Conservation (phyloP, 768 basidiomycete genomes). For the Trametes elegans region DNA sequence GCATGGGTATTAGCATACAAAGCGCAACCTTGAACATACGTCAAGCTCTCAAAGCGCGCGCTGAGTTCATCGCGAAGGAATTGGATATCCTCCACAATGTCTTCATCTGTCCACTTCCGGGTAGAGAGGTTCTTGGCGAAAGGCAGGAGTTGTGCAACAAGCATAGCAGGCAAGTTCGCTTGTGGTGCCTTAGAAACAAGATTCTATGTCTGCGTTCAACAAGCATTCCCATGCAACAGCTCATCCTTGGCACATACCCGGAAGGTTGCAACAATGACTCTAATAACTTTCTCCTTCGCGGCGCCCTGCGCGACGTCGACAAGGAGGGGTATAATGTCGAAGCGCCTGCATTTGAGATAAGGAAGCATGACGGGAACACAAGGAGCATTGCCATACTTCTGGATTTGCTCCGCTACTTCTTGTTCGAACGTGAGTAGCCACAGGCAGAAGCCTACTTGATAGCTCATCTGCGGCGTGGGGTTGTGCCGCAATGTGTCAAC, state of each 20-base stretch:
- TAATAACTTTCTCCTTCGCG: slow-evolving; percentile 95
- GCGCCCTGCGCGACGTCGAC: slow-evolving; percentile 83
- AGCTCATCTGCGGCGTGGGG: slow-evolving; percentile 90
- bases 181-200: slow-evolving; percentile 84
- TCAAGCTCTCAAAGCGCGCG: slow-evolving; percentile 81
- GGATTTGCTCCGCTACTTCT: slow-evolving; percentile 79
- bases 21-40: slow-evolving; percentile 48
- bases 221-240: neutral
- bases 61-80: slow-evolving; percentile 88
- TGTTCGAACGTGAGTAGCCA: slow-evolving; percentile 95
- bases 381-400: slow-evolving; percentile 63
- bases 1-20: neutral
- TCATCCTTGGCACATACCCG: slow-evolving; percentile 45
- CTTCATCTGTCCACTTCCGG: slow-evolving; percentile 94
- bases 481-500: slow-evolving; percentile 80
- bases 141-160: slow-evolving; percentile 82
- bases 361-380: neutral
- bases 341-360: slow-evolving; percentile 56
- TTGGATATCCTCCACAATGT: slow-evolving; percentile 87
- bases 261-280: slow-evolving; percentile 91
- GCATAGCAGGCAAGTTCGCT: slow-evolving; percentile 90
- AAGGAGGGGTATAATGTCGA: slow-evolving; percentile 83
- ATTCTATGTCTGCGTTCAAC: slow-evolving; percentile 50
- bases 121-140: slow-evolving; percentile 80
- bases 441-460: slow-evolving; percentile 89